These are phyloP conservation scores for Fusarium nurragi DNA, from an alignment of 2,329 filamentous ascomycete genomes.

Conservation along the genomic window DNA sequence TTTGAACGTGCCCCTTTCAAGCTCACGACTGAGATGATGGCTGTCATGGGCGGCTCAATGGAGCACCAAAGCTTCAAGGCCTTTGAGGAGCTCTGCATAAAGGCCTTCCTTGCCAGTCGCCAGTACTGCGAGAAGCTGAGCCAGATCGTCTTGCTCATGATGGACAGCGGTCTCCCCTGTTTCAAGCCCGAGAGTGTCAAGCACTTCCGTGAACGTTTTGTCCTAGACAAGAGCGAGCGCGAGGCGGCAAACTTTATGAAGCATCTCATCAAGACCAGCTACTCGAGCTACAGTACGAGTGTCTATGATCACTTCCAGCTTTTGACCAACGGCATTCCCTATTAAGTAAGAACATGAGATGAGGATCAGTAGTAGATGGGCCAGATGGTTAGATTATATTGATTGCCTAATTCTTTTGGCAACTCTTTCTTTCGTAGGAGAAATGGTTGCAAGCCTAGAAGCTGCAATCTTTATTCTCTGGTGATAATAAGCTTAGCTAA, in stretches of 20 bases:
- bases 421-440: not conserved
- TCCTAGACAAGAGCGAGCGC: conserved; percentile 87
- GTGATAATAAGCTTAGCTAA: conserved; percentile 7
- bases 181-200: conserved; percentile 96
- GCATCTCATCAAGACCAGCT: conserved; percentile 88
- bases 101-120: conserved; percentile 88
- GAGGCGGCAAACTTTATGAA: conserved; percentile 96
- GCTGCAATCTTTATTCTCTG: not conserved
- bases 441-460: not conserved
- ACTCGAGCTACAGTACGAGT: conserved; percentile 88
- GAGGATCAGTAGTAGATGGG: not conserved
- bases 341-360: conserved; percentile 58
- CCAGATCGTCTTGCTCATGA: conserved; percentile 92
- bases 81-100: conserved; percentile 97
- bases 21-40: conserved; percentile 95
- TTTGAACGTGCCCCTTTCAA: conserved; percentile 99
- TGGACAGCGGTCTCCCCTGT: conserved; percentile 94
- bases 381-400: not conserved
- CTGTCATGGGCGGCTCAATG: conserved; percentile 93
- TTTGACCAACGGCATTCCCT: conserved; percentile 96
- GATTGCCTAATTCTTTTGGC: conserved; percentile 2
- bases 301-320: conserved; percentile 99
- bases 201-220: conserved; percentile 92
- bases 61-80: conserved; percentile 89
- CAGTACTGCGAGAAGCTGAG: conserved; percentile 89